These are phyloP conservation scores for Drechmeria coniospora DNA, from an alignment of 2,329 filamentous ascomycete genomes.

Conservation along the genomic window DNA sequence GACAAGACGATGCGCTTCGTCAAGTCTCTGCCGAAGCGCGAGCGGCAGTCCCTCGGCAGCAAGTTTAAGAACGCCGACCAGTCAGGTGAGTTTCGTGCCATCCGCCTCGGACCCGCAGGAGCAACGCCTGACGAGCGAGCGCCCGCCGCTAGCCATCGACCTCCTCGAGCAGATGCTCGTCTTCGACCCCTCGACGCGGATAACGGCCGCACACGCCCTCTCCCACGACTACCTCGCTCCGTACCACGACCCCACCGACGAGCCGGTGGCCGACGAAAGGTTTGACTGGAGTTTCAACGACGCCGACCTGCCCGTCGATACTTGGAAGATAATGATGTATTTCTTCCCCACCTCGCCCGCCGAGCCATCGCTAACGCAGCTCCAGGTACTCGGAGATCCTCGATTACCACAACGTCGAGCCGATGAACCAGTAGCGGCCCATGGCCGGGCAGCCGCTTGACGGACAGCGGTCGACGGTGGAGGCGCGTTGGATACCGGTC, in stretches of 20 bases:
- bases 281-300: slow-evolving; percentile 99
- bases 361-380: not conserved
- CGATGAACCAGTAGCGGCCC: slow-evolving; percentile 18
- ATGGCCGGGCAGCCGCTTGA: slow-evolving; percentile 24
- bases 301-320: slow-evolving; percentile 89
- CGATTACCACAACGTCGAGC: slow-evolving; percentile 91
- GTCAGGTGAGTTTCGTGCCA: slow-evolving; percentile 52
- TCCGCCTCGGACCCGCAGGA: too few relatives aligned
- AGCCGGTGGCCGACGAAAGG: slow-evolving; percentile 89
- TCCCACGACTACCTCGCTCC: slow-evolving; percentile 87
- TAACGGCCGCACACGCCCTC: slow-evolving; percentile 74
- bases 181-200: slow-evolving; percentile 92
- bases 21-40: slow-evolving; percentile 88
- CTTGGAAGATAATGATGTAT: slow-evolving; percentile 99
- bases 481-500: too few relatives aligned
- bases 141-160: slow-evolving; percentile 86
- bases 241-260: slow-evolving; percentile 94
- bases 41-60: slow-evolving; percentile 68
- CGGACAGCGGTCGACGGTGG: too few relatives aligned
- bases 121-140: too few relatives aligned
- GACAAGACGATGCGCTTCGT: slow-evolving; percentile 83
- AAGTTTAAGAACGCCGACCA: slow-evolving; percentile 96
- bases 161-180: slow-evolving; percentile 94
- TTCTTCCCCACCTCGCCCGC: too few relatives aligned
- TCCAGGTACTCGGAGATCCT: slow-evolving; percentile 94